Base-by-base conservation (phyloP, 805 yeast species). In the Monosporozyma servazzii region DNA sequence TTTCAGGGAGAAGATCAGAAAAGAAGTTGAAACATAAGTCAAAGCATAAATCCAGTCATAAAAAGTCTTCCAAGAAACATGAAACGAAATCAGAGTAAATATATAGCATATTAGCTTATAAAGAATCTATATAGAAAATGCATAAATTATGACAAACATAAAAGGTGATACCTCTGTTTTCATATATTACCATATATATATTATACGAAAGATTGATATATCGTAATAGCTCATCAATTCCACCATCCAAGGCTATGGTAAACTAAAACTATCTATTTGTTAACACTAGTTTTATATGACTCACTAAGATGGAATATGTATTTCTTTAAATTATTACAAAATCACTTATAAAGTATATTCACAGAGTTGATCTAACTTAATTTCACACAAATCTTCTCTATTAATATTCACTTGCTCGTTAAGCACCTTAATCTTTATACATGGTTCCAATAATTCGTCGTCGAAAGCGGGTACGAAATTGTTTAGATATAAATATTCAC, bases 1-100 rank as follows among this genome's bases (percentile, higher is more conserved):
- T 91, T 79, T 80, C 78, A 68, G 70, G 67, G 29, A 54, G 54
- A 29, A 54, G 45, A 49, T 33, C 51, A 8, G 51, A 51, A 47
- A 58, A 55, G 17, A 59, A 47, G 33, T 31, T 52, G 20, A 47
- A 33, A 29, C 56, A 36, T 37, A 45, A 45, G 36, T 47, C 11
- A 13, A 49, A 37, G 30, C 23, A 49, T n/a, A 49, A 44, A 29
- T 31, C 45, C 20, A 27, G 29, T 20, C 46, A 44, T 30, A 30
- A 18, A 10, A 45, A 31, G 10, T 40, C 29, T 11, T 13, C 23
- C 23, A 20, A 20, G 29, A 40, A 40, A 21, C 44, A 23, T 21
- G 21, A 21, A 40, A 18, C 9, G 17, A 33, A 33, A 33, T 33
- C 33, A 30, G 37, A 33, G 6, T 33, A 33, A n/a, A 33, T 33